Evolutionary conservation across 225 moss, liverwort and hornwort genomes (phyloP).

Genomic region (Pseudoscleropodium purum): DNA sequence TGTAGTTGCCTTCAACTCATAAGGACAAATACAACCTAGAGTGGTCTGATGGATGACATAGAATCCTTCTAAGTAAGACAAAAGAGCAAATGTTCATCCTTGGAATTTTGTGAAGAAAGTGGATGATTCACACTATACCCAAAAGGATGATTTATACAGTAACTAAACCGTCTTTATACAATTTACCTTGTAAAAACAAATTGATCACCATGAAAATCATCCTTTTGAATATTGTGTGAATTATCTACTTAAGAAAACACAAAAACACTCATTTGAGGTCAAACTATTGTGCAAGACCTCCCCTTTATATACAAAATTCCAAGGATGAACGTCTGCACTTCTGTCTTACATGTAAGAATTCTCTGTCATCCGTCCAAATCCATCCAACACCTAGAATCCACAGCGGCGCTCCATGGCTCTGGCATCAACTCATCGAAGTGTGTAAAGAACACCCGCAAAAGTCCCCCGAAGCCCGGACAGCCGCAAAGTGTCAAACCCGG

Average conservation of each 20-base stretch:
- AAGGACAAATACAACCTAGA: fast-evolving
- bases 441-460: neutral
- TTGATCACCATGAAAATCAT: fast-evolving
- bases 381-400: no score
- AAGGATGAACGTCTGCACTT: neutral
- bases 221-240: neutral
- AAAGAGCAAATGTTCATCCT: neutral
- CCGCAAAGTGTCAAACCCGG: neutral
- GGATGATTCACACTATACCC: fast-evolving
- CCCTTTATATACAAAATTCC: neutral
- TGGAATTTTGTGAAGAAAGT: neutral
- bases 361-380: no score
- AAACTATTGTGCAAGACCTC: neutral
- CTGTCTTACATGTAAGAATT: no score
- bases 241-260: neutral
- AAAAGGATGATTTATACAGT: neutral
- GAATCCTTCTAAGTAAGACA: neutral
- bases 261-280: neutral
- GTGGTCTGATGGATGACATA: neutral
- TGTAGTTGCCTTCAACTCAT: neutral
- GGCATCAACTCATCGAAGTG: neutral
- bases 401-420: neutral
- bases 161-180: fast-evolving
- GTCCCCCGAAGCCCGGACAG: neutral
- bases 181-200: fast-evolving